Percentiles rank a stretch among this genome's conserved stretches.
phyloP scores from a whole-genome alignment of 75 land plant genomes.

The Isoetes taiwanensis region DNA sequence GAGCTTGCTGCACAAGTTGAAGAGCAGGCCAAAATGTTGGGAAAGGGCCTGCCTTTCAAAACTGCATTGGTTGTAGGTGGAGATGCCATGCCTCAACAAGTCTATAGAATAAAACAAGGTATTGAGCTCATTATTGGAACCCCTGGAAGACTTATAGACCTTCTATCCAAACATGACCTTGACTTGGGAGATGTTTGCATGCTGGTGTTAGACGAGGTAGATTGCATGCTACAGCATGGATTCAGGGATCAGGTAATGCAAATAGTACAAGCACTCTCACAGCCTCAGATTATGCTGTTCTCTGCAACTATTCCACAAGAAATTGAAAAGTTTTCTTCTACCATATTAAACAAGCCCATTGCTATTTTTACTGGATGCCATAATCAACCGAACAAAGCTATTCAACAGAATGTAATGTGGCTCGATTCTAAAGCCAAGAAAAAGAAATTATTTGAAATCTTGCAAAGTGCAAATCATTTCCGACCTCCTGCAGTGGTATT shows the following conservation, averaged over 20 bases:
- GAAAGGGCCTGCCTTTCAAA: slow-evolving; percentile 60
- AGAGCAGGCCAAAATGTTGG: slow-evolving; percentile 75
- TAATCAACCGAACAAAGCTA: slow-evolving; percentile 40
- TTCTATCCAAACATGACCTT: slow-evolving; percentile 54
- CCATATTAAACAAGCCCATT: slow-evolving; percentile 35
- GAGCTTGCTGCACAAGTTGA: slow-evolving; percentile 82
- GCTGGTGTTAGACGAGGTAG: slow-evolving; percentile 81
- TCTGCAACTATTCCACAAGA: slow-evolving; percentile 65
- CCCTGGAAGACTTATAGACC: slow-evolving; percentile 76
- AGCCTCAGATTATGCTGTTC: slow-evolving; percentile 70
- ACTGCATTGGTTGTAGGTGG: slow-evolving; percentile 87
- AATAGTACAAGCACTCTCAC: slow-evolving; percentile 51
- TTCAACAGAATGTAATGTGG: slow-evolving; percentile 72
- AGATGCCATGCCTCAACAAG: slow-evolving; percentile 66
- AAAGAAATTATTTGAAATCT: slow-evolving; percentile 74
- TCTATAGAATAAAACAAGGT: slow-evolving; percentile 61
- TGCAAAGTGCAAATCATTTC: slow-evolving; percentile 54
- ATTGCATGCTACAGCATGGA: slow-evolving; percentile 72
- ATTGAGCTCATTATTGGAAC: slow-evolving; percentile 73
- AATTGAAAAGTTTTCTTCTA: slow-evolving; percentile 42
- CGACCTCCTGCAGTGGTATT: slow-evolving; percentile 74
- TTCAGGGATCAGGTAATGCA: slow-evolving; percentile 83
- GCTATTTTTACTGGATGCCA: slow-evolving; percentile 42
- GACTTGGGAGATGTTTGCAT: slow-evolving; percentile 43
- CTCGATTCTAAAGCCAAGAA: slow-evolving; percentile 79